Evolutionary conservation across 2,329 filamentous ascomycete species (phyloP).

Genomic region (Catunica adiposa): DNA sequence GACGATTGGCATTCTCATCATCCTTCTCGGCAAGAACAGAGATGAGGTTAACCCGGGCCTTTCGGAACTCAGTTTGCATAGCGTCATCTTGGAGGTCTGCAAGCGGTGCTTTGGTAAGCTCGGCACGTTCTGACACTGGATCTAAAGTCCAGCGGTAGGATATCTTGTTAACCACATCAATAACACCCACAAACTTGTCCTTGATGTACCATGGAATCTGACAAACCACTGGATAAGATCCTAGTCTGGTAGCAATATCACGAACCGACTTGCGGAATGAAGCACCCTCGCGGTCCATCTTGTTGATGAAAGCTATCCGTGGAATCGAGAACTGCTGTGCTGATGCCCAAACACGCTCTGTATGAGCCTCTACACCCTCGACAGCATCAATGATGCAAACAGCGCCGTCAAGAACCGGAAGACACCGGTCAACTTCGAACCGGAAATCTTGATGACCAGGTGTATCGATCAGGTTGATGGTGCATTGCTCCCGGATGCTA

Average conservation of each 20-base stretch:
- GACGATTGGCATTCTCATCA: conserved; percentile 68
- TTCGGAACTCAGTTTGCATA: conserved; percentile 42
- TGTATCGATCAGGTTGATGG: conserved; percentile 86
- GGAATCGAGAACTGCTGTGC: conserved; percentile 76
- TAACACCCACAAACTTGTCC: conserved; percentile 64
- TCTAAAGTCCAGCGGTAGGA: conserved; percentile 51
- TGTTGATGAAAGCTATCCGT: conserved; percentile 61
- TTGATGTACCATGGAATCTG: conserved; percentile 91
- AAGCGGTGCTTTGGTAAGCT: conserved; percentile 23
- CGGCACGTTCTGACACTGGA: conserved; percentile 24
- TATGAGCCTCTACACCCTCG: conserved; percentile 89
- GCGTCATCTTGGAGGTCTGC: conserved; percentile 17
- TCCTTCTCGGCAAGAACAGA: conserved; percentile 81
- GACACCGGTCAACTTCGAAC: conserved; percentile 83
- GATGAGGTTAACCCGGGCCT: conserved; percentile 60
- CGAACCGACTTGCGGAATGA: conserved; percentile 71
- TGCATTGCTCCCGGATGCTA: conserved; percentile 20
- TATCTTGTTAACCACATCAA: conserved; percentile 62
- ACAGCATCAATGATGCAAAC: conserved; percentile 89
- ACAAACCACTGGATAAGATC: conserved; percentile 76
- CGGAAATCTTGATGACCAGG: conserved; percentile 95
- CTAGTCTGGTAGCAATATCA: conserved; percentile 65
- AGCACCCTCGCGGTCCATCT: conserved; percentile 61
- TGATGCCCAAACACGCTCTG: conserved; percentile 88
- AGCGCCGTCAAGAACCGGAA: conserved; percentile 74